A percentile compares a stretch with the other conserved stretches of the same genome.
Conservation (phyloP, 768 basidiomycete genomes). For the Termitomyces sp. region DNA sequence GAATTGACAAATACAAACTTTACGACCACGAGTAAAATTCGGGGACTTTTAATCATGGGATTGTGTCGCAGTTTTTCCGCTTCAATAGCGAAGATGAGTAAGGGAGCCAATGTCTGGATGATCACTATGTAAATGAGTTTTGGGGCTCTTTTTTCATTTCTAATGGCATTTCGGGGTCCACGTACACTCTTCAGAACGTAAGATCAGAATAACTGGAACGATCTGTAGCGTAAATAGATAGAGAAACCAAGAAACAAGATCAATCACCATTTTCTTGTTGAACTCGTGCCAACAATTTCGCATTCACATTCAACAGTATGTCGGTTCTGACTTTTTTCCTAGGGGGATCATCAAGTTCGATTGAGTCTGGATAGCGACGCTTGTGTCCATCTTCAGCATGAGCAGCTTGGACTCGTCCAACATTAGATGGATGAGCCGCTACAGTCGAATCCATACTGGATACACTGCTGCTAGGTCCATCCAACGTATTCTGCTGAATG, state of each 20-base stretch:
- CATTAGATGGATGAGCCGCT: constrained; percentile 16
- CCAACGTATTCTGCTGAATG: constrained; percentile 19
- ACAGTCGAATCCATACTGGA: constrained; percentile 18
- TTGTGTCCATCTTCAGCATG: not conserved
- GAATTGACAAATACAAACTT: not conserved
- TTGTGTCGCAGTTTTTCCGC: not conserved
- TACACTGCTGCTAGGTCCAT: constrained; percentile 20
- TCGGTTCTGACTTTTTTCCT: constrained; percentile 16
- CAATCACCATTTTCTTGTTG: constrained; percentile 32
- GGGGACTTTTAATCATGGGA: not conserved
- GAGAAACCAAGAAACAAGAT: not conserved
- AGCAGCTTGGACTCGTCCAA: not conserved
- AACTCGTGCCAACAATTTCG: constrained; percentile 23
- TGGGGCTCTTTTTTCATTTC: not conserved
- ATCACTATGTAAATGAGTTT: not conserved
- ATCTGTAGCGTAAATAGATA: not conserved
- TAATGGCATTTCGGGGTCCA: not conserved
- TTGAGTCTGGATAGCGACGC: constrained; percentile 6
- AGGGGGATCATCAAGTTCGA: constrained; percentile 4
- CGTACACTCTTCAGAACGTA: constrained; percentile 1
- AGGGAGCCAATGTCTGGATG: not conserved
- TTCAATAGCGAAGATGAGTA: not conserved
- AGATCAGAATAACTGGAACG: constrained; percentile 4
- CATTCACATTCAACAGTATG: constrained; percentile 14
- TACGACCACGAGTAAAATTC: not conserved